These are phyloP conservation scores for Aegilops bicornis DNA, from an alignment of 176 grass and related monocot genomes.

Conservation along the genomic window DNA sequence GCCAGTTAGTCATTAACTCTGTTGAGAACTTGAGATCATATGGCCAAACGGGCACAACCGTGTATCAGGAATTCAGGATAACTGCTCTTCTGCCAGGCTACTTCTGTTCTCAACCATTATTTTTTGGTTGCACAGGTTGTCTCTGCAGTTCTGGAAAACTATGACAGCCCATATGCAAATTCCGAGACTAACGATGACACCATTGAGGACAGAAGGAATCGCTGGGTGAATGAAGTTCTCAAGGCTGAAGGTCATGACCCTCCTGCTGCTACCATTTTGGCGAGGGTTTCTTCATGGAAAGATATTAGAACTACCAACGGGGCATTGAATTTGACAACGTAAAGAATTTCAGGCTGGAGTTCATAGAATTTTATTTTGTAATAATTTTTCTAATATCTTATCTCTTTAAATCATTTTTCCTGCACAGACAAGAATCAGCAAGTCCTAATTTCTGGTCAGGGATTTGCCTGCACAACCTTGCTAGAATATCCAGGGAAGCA, in stretches of 20 bases:
- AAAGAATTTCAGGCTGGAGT: conserved; percentile 26
- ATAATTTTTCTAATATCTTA: conserved; percentile 36
- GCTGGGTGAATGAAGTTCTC: conserved; percentile 69
- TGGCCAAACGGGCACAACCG: not conserved
- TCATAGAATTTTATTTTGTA: conserved; percentile 3
- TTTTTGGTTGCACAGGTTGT: conserved; percentile 65
- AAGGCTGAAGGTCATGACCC: conserved; percentile 65
- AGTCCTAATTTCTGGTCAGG: conserved; percentile 93
- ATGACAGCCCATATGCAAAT: conserved; percentile 68
- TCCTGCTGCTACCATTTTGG: conserved; percentile 40
- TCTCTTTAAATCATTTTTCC: conserved; percentile 40
- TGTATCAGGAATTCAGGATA: not conserved
- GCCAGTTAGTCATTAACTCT: not conserved
- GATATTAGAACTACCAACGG: conserved; percentile 49
- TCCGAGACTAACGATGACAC: conserved; percentile 40
- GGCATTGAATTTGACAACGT: conserved; percentile 54
- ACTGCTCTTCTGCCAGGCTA: not conserved
- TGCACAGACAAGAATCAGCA: conserved; percentile 64
- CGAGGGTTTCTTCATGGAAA: conserved; percentile 90
- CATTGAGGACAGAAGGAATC: conserved; percentile 36
- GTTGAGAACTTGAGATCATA: not conserved
- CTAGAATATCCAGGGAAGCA: conserved; percentile 90
- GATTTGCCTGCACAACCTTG: conserved; percentile 96
- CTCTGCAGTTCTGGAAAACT: conserved; percentile 86
- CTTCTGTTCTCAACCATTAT: conserved; percentile 13